Conservation (phyloP, 495 filamentous ascomycete species). For the Penicillium nucicola region DNA sequence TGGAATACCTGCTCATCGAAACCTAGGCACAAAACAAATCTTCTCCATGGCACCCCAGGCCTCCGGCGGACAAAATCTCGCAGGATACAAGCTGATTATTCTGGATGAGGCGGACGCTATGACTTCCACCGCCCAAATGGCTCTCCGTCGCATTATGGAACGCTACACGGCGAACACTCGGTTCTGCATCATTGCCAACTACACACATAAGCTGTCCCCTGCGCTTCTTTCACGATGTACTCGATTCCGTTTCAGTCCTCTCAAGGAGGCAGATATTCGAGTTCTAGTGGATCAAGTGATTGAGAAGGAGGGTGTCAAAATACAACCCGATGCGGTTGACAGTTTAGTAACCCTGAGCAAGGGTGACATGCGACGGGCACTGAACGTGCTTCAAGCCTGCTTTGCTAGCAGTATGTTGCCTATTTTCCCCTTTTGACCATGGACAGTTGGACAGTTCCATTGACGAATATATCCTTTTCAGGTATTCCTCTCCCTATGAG, state of each 20-base stretch:
- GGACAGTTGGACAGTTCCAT: background rate
- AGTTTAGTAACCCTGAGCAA: slow-evolving; percentile 83
- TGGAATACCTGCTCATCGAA: slow-evolving; percentile 48
- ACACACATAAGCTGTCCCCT: slow-evolving; percentile 97
- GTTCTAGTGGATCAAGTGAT: slow-evolving; percentile 85
- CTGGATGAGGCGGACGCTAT: slow-evolving; percentile 98
- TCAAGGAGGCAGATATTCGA: slow-evolving; percentile 84
- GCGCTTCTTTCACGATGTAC: slow-evolving; percentile 92
- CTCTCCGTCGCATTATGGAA: slow-evolving; percentile 95
- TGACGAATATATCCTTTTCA: slow-evolving; percentile 12
- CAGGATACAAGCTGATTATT: slow-evolving; percentile 90
- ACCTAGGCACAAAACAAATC: slow-evolving; percentile 60
- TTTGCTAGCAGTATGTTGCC: slow-evolving; percentile 74
- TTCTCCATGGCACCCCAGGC: slow-evolving; percentile 54
- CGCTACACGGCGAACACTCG: slow-evolving; percentile 97
- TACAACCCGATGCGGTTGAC: slow-evolving; percentile 71
- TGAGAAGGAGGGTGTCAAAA: slow-evolving; percentile 80
- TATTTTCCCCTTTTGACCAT: too few relatives aligned
- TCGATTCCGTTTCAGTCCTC: slow-evolving; percentile 88
- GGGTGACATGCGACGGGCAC: slow-evolving; percentile 91
- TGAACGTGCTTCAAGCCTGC: slow-evolving; percentile 96
- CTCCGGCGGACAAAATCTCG: slow-evolving; percentile 52
- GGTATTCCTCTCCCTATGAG: slow-evolving; percentile 70
- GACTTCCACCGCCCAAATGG: slow-evolving; percentile 97
- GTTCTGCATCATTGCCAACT: slow-evolving; percentile 99